Conservation (phyloP, 2,329 filamentous ascomycete genomes). For the Pyricularia pennisetigena region DNA sequence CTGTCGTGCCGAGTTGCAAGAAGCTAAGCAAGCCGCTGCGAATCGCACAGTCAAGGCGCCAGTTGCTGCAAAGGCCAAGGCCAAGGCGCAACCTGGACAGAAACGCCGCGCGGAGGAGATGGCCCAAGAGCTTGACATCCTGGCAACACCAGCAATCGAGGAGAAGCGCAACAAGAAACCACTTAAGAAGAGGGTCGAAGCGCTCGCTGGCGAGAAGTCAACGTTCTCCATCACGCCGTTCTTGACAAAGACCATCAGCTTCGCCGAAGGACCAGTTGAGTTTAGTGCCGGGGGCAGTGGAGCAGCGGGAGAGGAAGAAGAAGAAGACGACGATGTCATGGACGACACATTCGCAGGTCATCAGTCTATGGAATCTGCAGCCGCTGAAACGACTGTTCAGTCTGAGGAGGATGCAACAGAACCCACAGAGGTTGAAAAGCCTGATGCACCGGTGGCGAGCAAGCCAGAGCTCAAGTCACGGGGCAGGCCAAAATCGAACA, state of each 20-base stretch:
- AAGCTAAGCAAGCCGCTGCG: constrained; percentile 26
- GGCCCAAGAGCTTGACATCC: constrained; percentile 33
- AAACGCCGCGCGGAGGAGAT: constrained; percentile 32
- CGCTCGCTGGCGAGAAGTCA: constrained; percentile 68
- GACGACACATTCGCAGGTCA: not conserved
- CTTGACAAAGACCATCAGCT: constrained; percentile 57
- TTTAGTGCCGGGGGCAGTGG: constrained; percentile 5
- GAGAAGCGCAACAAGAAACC: constrained; percentile 28
- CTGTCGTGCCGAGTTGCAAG: constrained; percentile 32
- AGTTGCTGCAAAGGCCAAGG: constrained; percentile 2
- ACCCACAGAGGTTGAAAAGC: not conserved
- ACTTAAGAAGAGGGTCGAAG: constrained; percentile 47
- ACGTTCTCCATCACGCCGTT: constrained; percentile 92
- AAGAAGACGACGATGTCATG: constrained; percentile 8
- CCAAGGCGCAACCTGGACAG: constrained; percentile 23
- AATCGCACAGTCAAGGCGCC: constrained; percentile 12
- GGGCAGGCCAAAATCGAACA: constrained; percentile 32
- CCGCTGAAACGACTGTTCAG: not conserved
- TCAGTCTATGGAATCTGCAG: constrained; percentile 1
- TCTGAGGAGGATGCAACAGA: not conserved
- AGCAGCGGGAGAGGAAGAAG: constrained; percentile 8
- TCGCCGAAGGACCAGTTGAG: constrained; percentile 27
- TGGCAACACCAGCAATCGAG: constrained; percentile 28
- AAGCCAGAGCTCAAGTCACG: constrained; percentile 25
- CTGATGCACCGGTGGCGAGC: constrained; percentile 7